Evolutionary conservation across 2,329 filamentous ascomycete species (phyloP).

Genomic region (Aspergillus jensenii): DNA sequence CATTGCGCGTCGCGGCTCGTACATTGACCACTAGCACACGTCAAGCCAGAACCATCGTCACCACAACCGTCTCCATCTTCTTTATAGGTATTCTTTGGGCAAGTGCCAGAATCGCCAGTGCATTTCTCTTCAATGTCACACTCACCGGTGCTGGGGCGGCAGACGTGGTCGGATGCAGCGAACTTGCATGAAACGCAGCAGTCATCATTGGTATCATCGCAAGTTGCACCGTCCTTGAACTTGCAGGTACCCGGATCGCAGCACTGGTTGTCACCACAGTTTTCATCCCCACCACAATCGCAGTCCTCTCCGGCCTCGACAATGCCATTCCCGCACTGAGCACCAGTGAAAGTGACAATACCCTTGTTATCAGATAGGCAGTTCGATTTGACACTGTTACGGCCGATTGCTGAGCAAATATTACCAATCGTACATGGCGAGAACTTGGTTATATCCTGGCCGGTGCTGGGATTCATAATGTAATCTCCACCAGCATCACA

Average conservation of each 20-base stretch:
- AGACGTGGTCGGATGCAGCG: conserved; percentile 65
- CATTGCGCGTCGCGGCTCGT: conserved; percentile 91
- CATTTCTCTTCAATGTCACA: conserved; percentile 89
- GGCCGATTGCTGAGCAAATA: conserved; percentile 81
- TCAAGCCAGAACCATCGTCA: conserved; percentile 53
- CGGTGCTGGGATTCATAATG: conserved; percentile 96
- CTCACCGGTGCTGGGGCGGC: conserved; percentile 72
- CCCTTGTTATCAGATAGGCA: conserved; percentile 86
- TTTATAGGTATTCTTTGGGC: conserved; percentile 70
- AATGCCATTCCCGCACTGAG: conserved; percentile 94
- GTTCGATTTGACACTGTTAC: conserved; percentile 70
- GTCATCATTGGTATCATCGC: conserved; percentile 58
- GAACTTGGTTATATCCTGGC: conserved; percentile 70
- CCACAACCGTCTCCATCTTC: conserved; percentile 74
- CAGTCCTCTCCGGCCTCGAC: conserved; percentile 93
- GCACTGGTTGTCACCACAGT: conserved; percentile 74
- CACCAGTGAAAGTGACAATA: conserved; percentile 76
- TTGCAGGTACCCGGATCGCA: conserved; percentile 86
- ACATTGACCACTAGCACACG: conserved; percentile 90
- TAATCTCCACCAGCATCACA: conserved; percentile 78
- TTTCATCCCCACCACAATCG: conserved; percentile 78
- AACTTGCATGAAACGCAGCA: conserved; percentile 48
- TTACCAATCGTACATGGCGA: conserved; percentile 90
- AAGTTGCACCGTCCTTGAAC: conserved; percentile 73
- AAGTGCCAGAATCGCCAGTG: conserved; percentile 68